phyloP scores from a whole-genome alignment of 2,329 filamentous ascomycete genomes.

The Sporothrix curviconia region DNA sequence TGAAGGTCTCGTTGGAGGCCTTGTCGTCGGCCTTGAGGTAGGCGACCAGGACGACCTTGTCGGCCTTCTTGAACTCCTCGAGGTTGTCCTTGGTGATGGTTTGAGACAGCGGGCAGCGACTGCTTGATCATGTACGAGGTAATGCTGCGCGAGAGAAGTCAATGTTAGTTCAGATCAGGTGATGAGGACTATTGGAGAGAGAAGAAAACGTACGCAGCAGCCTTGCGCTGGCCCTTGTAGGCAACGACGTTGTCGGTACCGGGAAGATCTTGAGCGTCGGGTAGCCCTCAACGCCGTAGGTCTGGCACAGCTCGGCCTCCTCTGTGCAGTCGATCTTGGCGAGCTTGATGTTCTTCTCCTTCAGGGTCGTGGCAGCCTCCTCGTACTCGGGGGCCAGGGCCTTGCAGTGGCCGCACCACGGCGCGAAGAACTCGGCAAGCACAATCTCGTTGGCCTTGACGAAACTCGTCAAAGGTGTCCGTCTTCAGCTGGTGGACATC shows the following conservation, averaged over 20 bases:
- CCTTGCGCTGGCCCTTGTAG: conserved; percentile 86
- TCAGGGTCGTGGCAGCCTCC: conserved; percentile 73
- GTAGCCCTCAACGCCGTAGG: conserved; percentile 91
- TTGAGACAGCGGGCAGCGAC: conserved; percentile 86
- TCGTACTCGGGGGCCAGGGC: conserved; percentile 90
- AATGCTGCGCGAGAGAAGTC: conserved; percentile 42
- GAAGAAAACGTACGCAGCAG: conserved; percentile 53
- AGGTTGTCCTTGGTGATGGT: conserved; percentile 71
- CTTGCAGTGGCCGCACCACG: conserved; percentile 78
- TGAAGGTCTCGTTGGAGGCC: conserved; percentile 80
- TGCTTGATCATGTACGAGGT: conserved; percentile 97
- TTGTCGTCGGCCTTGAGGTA: conserved; percentile 80
- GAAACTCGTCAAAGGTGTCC: conserved; percentile 81
- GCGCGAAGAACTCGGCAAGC: conserved; percentile 65
- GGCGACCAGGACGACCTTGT: conserved; percentile 91
- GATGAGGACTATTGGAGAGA: too few species aligned
- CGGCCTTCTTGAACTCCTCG: conserved; percentile 94
- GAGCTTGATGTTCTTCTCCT: conserved; percentile 80
- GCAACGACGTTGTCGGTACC: conserved; percentile 72
- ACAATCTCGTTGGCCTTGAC: conserved; percentile 81
- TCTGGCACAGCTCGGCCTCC: conserved; percentile 84
- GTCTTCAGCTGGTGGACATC: conserved; percentile 77
- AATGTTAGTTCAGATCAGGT: background rate
- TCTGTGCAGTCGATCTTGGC: conserved; percentile 93
- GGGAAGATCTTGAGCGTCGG: conserved; percentile 98